A percentile compares a stretch with the other conserved stretches of the same genome.
Conservation (phyloP, 2,329 filamentous ascomycete species). For the Plenodomus lindquistii region DNA sequence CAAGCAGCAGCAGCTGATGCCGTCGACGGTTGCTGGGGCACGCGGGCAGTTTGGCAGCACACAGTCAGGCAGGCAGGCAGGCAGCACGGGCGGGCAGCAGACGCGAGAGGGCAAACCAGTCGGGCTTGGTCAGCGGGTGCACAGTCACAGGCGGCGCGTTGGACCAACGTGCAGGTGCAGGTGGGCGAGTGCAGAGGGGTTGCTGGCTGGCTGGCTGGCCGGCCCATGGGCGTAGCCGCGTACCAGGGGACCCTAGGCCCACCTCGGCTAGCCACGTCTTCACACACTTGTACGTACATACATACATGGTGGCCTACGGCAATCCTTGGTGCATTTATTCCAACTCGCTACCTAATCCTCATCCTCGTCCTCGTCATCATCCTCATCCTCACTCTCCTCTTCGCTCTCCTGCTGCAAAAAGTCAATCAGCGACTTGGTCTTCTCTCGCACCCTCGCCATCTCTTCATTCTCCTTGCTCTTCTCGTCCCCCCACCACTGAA, state of each 20-base stretch:
- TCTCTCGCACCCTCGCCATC: constrained; percentile 71
- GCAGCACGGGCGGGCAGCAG: constrained; percentile 10
- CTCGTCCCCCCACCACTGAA: constrained; percentile 85
- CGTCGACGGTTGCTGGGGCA: constrained; percentile 4
- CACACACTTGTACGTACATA: too few species aligned
- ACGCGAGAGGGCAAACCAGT: constrained; percentile 4
- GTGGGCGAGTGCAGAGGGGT: constrained; percentile 13
- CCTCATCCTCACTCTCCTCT: constrained; percentile 66
- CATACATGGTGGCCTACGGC: too few species aligned
- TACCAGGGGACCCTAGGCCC: neutral
- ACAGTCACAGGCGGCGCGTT: constrained; percentile 28
- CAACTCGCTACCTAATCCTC: too few species aligned
- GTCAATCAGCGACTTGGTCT: constrained; percentile 79
- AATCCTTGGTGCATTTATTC: too few species aligned
- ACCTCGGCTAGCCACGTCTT: neutral
- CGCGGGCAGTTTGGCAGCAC: constrained; percentile 11
- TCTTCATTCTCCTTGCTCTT: constrained; percentile 68
- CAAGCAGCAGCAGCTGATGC: constrained; percentile 43
- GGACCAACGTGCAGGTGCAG: too few species aligned
- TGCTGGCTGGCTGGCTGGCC: too few species aligned
- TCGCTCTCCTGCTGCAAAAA: constrained; percentile 76
- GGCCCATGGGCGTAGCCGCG: neutral
- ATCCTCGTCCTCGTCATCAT: constrained; percentile 56
- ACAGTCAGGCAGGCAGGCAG: constrained; percentile 1
- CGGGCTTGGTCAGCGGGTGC: constrained; percentile 31